Percentiles rank a stretch among this genome's conserved stretches.
phyloP scores from a whole-genome alignment of 192 early-diverging fungal genomes.

The Physocladia obscura region DNA sequence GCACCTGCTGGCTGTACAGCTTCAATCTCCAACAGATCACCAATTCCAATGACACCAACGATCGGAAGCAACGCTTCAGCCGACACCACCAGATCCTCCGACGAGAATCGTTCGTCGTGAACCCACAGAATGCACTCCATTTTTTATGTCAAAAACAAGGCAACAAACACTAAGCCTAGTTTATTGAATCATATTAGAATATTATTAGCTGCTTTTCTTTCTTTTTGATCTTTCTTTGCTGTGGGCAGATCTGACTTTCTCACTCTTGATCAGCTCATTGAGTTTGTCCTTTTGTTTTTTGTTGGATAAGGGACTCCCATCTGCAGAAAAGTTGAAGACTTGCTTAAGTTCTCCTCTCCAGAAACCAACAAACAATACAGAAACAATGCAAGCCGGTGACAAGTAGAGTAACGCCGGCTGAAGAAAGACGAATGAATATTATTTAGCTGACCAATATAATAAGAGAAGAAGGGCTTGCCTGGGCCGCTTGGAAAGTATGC shows the following conservation, averaged over 20 bases:
- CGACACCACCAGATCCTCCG: constrained; percentile 68
- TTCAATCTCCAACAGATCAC: constrained; percentile 69
- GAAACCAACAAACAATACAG: constrained; percentile 59
- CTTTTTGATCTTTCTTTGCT: too few relatives aligned
- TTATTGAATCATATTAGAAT: too few relatives aligned
- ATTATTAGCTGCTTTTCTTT: too few relatives aligned
- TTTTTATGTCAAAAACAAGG: too few relatives aligned
- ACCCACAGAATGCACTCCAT: constrained; percentile 50
- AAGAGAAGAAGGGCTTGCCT: constrained; percentile 44
- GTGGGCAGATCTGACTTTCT: too few relatives aligned
- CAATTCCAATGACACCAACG: constrained; percentile 53
- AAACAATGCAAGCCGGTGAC: constrained; percentile 93
- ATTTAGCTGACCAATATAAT: constrained; percentile 5
- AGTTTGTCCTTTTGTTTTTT: not conserved
- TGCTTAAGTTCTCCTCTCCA: constrained; percentile 42
- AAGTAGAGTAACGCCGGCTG: constrained; percentile 92
- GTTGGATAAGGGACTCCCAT: not conserved
- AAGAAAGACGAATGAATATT: not conserved
- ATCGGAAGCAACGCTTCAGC: constrained; percentile 69
- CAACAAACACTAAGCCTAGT: too few relatives aligned
- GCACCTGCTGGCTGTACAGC: too few relatives aligned
- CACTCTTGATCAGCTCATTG: not conserved
- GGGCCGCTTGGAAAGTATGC: constrained; percentile 93
- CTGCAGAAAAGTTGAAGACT: constrained; percentile 38
- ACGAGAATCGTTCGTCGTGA: constrained; percentile 57